Conservation (phyloP, 2,329 filamentous ascomycete species). For the Pseudogymnoascus sp. region DNA sequence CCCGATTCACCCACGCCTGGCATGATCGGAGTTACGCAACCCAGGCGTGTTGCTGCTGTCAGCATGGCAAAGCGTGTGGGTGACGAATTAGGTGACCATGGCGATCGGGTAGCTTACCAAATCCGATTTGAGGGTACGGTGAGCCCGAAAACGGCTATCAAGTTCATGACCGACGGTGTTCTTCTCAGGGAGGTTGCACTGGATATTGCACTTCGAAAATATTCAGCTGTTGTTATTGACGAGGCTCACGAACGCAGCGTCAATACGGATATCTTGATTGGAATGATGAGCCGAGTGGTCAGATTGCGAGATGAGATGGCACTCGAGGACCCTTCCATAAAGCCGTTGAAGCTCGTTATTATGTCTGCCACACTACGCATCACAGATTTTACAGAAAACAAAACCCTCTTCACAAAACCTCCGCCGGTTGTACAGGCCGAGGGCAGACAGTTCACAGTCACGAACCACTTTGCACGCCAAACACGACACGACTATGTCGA, state of each 20-base stretch:
- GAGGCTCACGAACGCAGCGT: conserved; percentile 96
- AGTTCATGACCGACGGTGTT: conserved; percentile 99
- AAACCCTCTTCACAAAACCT: conserved; percentile 63
- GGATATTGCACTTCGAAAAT: conserved; percentile 80
- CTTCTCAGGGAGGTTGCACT: conserved; percentile 83
- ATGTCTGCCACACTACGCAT: conserved; percentile 96
- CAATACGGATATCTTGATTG: conserved; percentile 96
- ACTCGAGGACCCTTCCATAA: conserved; percentile 59
- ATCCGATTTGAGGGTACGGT: conserved; percentile 90
- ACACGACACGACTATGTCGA: conserved; percentile 85
- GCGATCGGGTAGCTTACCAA: conserved; percentile 77
- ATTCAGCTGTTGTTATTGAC: conserved; percentile 89
- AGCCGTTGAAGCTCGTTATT: conserved; percentile 85
- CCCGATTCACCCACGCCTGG: conserved; percentile 71
- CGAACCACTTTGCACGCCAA: conserved; percentile 74
- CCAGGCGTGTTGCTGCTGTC: conserved; percentile 86
- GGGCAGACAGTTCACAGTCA: conserved; percentile 85
- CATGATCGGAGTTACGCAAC: conserved; percentile 92
- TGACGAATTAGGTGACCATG: conserved; percentile 71
- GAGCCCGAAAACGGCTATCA: conserved; percentile 74
- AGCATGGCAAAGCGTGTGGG: conserved; percentile 92
- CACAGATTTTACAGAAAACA: conserved; percentile 81
- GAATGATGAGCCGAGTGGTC: conserved; percentile 89
- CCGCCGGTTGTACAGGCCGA: conserved; percentile 85
- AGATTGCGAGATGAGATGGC: conserved; percentile 70